These are phyloP conservation scores for Scheffersomyces segobiensis DNA, from an alignment of 1,139 yeast species.

Conservation along the genomic window DNA sequence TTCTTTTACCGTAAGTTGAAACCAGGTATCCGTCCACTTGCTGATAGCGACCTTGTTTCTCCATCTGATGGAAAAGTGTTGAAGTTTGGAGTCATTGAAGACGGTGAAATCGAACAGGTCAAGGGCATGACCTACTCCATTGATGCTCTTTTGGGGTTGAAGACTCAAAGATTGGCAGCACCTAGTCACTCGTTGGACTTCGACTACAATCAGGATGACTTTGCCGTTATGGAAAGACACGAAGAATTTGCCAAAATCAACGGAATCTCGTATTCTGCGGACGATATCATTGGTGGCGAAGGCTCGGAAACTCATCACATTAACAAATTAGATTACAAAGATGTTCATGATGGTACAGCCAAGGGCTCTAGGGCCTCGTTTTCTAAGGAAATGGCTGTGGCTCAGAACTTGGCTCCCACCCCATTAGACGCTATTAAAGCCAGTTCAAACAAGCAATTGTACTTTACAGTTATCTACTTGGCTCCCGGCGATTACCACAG, in stretches of 20 bases:
- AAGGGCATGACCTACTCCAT: conserved; percentile 94
- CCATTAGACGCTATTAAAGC: conserved; percentile 24
- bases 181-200: conserved; percentile 59
- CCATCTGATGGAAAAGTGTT: conserved; percentile 95
- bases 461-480: conserved; percentile 86
- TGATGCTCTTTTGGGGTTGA: conserved; percentile 81
- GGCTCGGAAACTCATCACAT: conserved; percentile 35
- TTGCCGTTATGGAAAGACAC: conserved; percentile 53
- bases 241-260: conserved; percentile 77
- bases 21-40: conserved; percentile 81
- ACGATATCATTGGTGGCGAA: conserved; percentile 63
- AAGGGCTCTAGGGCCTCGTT: conserved; percentile 33
- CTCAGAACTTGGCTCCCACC: conserved; percentile 42
- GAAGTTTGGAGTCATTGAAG: conserved; percentile 79
- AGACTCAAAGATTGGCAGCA: conserved; percentile 52
- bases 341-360: conserved; percentile 59
- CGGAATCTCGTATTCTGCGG: conserved; percentile 72
- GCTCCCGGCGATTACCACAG: conserved; percentile 99
- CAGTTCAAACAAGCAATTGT: conserved; percentile 57
- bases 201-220: conserved; percentile 39
- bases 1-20: conserved; percentile 84
- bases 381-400: conserved; percentile 42
- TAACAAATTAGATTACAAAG: conserved; percentile 50
- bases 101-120: conserved; percentile 92
- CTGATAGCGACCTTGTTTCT: conserved; percentile 67